Conservation (phyloP, 129 eudicot species). For the Erigeron canadensis region DNA sequence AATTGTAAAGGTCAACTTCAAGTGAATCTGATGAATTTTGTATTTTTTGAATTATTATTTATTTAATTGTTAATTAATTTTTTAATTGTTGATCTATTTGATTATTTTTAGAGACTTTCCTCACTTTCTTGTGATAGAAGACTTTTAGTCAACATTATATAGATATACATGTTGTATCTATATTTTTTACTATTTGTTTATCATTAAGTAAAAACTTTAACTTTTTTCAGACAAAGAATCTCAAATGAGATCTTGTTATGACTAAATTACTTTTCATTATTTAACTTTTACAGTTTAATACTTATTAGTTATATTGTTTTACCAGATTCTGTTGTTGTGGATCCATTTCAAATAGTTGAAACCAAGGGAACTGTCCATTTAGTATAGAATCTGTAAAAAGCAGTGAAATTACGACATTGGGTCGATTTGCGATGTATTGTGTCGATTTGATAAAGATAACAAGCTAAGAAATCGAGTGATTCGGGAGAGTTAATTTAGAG, state of each 20-base stretch:
- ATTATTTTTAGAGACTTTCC: background rate
- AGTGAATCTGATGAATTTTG: constrained; percentile 24
- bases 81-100: constrained; percentile 19
- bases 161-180: background rate
- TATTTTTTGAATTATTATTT: background rate
- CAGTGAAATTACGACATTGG: background rate
- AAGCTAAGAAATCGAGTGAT: constrained; percentile 14
- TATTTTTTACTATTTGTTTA: constrained; percentile 3
- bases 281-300: background rate
- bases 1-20: constrained; percentile 22
- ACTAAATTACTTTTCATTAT: constrained; percentile 1
- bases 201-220: constrained; percentile 24
- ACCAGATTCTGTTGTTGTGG: constrained; percentile 33
- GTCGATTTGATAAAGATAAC: constrained; percentile 9
- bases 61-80: background rate
- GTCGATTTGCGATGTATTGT: constrained; percentile 16
- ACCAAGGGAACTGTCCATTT: background rate
- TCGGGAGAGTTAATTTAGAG: constrained; percentile 11
- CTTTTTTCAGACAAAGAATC: constrained; percentile 36
- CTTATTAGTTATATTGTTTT: constrained; percentile 16
- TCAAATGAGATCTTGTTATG: constrained; percentile 27
- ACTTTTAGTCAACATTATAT: constrained; percentile 18
- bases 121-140: constrained; percentile 13
- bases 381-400: background rate
- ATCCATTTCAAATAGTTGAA: constrained; percentile 20